Evolutionary conservation across 345 rosid genomes (phyloP).

Genomic region (Euphorbia tirucalli): DNA sequence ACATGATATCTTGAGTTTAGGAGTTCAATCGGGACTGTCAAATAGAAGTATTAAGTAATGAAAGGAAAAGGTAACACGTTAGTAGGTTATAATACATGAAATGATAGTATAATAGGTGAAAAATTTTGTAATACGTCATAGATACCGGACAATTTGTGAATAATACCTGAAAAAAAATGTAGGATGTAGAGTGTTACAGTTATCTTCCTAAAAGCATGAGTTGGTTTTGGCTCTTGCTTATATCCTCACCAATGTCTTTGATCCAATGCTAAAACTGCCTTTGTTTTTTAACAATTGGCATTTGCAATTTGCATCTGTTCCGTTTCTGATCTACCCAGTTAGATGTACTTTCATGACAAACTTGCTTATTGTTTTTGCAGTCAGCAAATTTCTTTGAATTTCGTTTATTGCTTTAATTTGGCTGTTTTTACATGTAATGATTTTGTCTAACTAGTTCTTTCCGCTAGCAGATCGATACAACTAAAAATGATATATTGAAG

Average conservation of each 20-base stretch:
- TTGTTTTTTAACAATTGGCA: background rate
- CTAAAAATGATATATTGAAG: slow-evolving; percentile 70
- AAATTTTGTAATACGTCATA: too few species aligned
- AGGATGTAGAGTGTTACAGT: too few species aligned
- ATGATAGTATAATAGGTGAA: too few species aligned
- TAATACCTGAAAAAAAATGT: too few species aligned
- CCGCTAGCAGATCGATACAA: slow-evolving; percentile 54
- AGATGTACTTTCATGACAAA: background rate
- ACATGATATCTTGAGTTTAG: too few species aligned
- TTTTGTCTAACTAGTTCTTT: slow-evolving; percentile 13
- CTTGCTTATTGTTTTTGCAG: background rate
- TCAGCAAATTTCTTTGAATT: background rate
- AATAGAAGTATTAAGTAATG: too few species aligned
- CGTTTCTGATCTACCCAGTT: background rate
- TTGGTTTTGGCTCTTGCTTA: background rate
- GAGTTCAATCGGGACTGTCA: too few species aligned
- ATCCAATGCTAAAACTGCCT: background rate
- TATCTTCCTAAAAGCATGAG: background rate
- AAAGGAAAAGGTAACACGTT: too few species aligned
- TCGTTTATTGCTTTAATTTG: background rate
- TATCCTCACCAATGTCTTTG: background rate
- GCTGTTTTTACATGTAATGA: background rate
- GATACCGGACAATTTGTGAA: too few species aligned
- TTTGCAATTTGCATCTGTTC: background rate
- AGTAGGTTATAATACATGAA: too few species aligned